Evolutionary conservation across 139 green algal genomes (phyloP), one percentile per base, ranked within the genome.

Genomic region (Diplosphaera chodatii): DNA sequence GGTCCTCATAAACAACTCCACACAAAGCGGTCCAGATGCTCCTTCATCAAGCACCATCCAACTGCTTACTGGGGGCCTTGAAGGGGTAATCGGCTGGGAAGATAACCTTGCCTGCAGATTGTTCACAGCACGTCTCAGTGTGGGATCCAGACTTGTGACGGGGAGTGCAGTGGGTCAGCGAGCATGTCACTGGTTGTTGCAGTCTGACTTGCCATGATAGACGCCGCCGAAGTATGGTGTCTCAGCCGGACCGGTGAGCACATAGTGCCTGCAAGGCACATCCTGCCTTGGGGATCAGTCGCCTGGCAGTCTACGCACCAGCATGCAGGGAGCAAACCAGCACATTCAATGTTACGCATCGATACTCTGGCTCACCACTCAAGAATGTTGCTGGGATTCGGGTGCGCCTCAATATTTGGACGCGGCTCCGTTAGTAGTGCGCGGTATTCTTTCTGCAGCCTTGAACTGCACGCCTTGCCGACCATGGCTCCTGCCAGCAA

Each of bases 371-470:
- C 34, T 59, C 37, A 72, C 90, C 90, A 95, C 56, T 96, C 91
- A 16, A 96, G 80, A 0, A 96, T 56, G 71, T 94, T 96, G 67
- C 27, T 81, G 16, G 89, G 88, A 4, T 69, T 71, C 18, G 91
- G 91, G 72, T 91, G 86, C 10, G 91, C 89, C 1, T 74, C 83
- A 27, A 96, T 88, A 72, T 88, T 77, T 0, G 89, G 89, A 28
- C 90, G 81, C 3, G 91, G 91, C 22, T 96, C 90, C 89, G 87
- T 89, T 3, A 91, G 30, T 31, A 96, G 68, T 1, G 73, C 71
- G 32, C 81, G 86, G 76, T 96, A 94, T 67, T 96, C 90, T 69
- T 93, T 93, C 68, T 96, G 89, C 30, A 96, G 71, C 31, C 90
- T 69, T 0, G 75, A 82, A 0, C 89, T 59, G 66, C 85, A 93